Conservation (phyloP, 192 early-diverging fungal species). For the Backusella macrospora region DNA sequence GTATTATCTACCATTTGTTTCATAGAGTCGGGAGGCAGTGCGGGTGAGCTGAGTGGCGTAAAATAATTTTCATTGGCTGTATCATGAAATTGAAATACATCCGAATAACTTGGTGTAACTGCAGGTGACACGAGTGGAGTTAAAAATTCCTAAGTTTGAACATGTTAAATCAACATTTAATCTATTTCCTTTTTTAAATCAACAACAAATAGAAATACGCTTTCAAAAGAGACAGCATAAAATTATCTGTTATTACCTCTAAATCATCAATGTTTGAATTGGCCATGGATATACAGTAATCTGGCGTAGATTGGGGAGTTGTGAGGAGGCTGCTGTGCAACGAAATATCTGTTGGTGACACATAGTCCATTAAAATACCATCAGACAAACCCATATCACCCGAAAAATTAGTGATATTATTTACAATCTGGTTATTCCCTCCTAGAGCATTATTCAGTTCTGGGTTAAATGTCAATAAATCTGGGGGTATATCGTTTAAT, state of each 20-base stretch:
- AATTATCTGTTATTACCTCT: neutral
- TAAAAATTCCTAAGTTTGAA: constrained; percentile 33
- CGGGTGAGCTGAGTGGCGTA: constrained; percentile 64
- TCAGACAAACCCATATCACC: neutral
- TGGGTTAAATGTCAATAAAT: neutral
- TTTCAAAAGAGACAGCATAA: neutral
- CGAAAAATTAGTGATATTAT: neutral
- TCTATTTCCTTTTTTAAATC: neutral
- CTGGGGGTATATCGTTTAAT: neutral
- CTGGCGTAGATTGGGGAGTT: neutral
- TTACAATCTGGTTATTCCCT: neutral
- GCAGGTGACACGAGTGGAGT: constrained; percentile 69
- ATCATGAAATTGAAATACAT: constrained; percentile 16
- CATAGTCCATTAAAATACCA: neutral
- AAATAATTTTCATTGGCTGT: constrained; percentile 43
- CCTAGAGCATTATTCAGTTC: neutral
- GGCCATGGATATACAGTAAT: neutral
- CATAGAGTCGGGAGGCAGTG: constrained; percentile 43
- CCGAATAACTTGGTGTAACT: constrained; percentile 54
- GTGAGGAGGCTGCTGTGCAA: constrained; percentile 1
- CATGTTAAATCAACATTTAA: neutral
- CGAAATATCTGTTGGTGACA: constrained; percentile 3
- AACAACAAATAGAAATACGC: neutral
- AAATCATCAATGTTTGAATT: constrained; percentile 6
- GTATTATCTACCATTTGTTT: constrained; percentile 3